A percentile compares a stretch with the other conserved stretches of the same genome.
phyloP scores from a whole-genome alignment of 108 stramenopile species.

The Cyclostephanos tholiformis region DNA sequence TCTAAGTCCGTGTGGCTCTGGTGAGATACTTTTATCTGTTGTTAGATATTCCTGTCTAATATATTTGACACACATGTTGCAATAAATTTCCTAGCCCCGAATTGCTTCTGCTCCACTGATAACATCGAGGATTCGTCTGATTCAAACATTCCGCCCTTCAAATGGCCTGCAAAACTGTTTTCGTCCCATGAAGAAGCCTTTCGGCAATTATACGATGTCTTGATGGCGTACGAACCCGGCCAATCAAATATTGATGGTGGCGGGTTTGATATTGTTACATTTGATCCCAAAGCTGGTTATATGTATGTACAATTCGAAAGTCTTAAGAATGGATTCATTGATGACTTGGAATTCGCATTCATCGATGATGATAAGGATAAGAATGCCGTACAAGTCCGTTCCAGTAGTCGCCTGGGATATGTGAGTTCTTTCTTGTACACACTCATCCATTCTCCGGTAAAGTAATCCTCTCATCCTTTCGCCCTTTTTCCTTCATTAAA shows the following conservation, averaged over 20 bases:
- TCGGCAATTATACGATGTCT: slow-evolving; percentile 57
- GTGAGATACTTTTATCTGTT: slow-evolving; percentile 13
- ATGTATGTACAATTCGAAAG: slow-evolving; percentile 83
- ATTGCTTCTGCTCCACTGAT: slow-evolving; percentile 87
- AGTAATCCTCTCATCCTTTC: not conserved
- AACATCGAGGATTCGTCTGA: slow-evolving; percentile 65
- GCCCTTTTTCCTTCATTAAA: not conserved
- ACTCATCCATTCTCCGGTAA: not conserved
- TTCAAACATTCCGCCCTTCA: slow-evolving; percentile 72
- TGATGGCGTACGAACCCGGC: slow-evolving; percentile 74
- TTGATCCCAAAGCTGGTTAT: slow-evolving; percentile 70
- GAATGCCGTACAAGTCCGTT: slow-evolving; percentile 68
- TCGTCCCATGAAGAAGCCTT: slow-evolving; percentile 58
- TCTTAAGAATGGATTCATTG: slow-evolving; percentile 81
- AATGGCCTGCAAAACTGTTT: slow-evolving; percentile 49
- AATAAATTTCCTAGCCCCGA: slow-evolving; percentile 54
- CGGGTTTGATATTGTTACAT: slow-evolving; percentile 80
- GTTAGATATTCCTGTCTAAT: not conserved
- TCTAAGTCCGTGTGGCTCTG: slow-evolving; percentile 74
- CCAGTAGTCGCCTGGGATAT: slow-evolving; percentile 75
- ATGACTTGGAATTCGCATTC: slow-evolving; percentile 73
- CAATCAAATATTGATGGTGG: slow-evolving; percentile 85
- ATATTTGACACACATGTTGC: slow-evolving; percentile 5
- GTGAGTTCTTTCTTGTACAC: slow-evolving; percentile 12
- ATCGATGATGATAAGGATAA: slow-evolving; percentile 36